Conservation (phyloP, 352 stramenopile genomes). For the Phytophthora macrochlamydospora region DNA sequence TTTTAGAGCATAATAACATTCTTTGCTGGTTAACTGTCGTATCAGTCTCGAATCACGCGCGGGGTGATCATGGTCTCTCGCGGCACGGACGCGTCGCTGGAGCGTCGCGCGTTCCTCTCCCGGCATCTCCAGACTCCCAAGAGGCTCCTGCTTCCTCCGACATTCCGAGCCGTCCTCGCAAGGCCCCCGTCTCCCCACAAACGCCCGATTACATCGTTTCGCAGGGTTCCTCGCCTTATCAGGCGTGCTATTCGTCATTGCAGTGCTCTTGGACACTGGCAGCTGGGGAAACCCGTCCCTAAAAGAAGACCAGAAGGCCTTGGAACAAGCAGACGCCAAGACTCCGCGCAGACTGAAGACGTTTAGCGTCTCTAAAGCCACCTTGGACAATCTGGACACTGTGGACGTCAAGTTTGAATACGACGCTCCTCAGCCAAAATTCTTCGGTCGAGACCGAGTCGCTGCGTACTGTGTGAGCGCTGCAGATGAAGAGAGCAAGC, state of each 20-base stretch:
- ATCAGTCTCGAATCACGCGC: not conserved
- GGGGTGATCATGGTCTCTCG: slow-evolving; percentile 13
- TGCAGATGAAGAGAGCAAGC: slow-evolving; percentile 22
- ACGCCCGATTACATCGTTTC: slow-evolving; percentile 13
- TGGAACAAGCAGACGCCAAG: slow-evolving; percentile 26
- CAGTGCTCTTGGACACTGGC: slow-evolving; percentile 15
- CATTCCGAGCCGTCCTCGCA: slow-evolving; percentile 20
- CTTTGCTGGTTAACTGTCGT: not conserved
- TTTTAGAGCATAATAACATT: slow-evolving; percentile 6
- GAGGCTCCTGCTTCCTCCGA: not conserved
- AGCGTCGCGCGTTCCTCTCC: slow-evolving; percentile 28
- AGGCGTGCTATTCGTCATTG: slow-evolving; percentile 21
- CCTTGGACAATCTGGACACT: slow-evolving; percentile 37
- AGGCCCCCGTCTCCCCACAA: slow-evolving; percentile 2
- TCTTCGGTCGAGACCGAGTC: slow-evolving; percentile 28
- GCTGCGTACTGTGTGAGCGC: slow-evolving; percentile 39
- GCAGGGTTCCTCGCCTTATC: slow-evolving; percentile 17
- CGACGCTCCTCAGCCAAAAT: slow-evolving; percentile 26
- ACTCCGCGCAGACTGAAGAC: slow-evolving; percentile 20
- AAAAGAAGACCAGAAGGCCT: slow-evolving; percentile 7
- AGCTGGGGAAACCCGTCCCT: slow-evolving; percentile 7
- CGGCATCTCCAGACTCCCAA: slow-evolving; percentile 14
- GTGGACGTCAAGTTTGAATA: slow-evolving; percentile 49
- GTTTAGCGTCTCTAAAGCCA: slow-evolving; percentile 35
- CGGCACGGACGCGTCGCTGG: slow-evolving; percentile 17